Percentiles rank a stretch among this genome's conserved stretches.
Conservation (phyloP, 2,329 filamentous ascomycete genomes). For the Aureobasidium leucospermi region DNA sequence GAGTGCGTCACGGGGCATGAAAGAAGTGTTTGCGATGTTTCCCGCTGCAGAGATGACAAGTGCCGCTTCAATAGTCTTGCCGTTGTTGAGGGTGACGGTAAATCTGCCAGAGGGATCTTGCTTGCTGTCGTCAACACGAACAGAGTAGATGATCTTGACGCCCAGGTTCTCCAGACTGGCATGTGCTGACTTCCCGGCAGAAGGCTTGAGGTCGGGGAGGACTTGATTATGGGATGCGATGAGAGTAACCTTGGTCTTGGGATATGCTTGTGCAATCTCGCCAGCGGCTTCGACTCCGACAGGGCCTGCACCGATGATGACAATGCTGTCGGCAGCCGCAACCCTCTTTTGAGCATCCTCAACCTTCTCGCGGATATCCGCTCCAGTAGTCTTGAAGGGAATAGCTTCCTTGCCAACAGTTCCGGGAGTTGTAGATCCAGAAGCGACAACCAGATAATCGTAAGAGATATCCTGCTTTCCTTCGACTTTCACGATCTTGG, state of each 20-base stretch:
- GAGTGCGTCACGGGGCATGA: constrained; percentile 31
- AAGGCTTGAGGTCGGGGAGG: constrained; percentile 1
- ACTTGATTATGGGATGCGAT: constrained; percentile 7
- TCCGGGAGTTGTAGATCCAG: constrained; percentile 36
- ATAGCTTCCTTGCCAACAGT: constrained; percentile 11
- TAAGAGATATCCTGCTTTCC: constrained; percentile 32
- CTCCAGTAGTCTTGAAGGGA: constrained; percentile 11
- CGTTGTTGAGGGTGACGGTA: constrained; percentile 32
- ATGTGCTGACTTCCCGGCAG: neutral
- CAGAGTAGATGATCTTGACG: constrained; percentile 1
- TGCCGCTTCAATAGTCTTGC: constrained; percentile 37
- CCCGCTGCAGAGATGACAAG: constrained; percentile 44
- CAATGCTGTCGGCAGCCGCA: neutral
- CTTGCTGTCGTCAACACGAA: neutral
- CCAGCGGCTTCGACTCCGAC: constrained; percentile 7
- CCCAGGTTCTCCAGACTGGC: constrained; percentile 1
- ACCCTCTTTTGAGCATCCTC: constrained; percentile 6
- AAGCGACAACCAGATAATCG: constrained; percentile 44
- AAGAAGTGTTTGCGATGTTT: constrained; percentile 40
- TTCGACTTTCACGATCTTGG: constrained; percentile 35
- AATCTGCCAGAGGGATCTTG: neutral
- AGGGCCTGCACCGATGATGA: constrained; percentile 2
- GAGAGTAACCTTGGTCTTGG: neutral
- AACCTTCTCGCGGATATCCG: neutral
- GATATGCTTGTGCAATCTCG: constrained; percentile 6